phyloP scores from a whole-genome alignment of 2,329 filamentous ascomycete species.

The Fusarium heterosporum region DNA sequence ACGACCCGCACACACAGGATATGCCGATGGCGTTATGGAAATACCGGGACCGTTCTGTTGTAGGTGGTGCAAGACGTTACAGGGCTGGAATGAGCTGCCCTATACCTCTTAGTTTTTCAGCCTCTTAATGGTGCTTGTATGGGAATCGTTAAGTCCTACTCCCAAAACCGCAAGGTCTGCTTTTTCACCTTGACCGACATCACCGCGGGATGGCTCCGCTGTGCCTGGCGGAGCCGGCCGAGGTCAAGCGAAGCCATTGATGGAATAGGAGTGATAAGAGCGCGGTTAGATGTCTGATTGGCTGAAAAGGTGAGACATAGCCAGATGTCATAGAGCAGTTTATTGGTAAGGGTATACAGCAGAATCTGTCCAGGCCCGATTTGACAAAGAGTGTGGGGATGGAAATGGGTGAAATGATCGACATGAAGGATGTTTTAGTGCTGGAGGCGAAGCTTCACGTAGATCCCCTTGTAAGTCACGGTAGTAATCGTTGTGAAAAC shows the following conservation, averaged over 20 bases:
- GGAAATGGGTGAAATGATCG: constrained; percentile 19
- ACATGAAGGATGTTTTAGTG: constrained; percentile 28
- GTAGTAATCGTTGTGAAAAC: constrained; percentile 24
- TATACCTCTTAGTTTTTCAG: constrained; percentile 19
- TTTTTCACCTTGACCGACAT: constrained; percentile 9
- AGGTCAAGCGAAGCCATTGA: constrained; percentile 4
- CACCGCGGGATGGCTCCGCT: constrained; percentile 22
- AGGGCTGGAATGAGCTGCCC: constrained; percentile 17
- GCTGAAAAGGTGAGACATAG: constrained; percentile 6
- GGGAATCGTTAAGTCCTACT: not conserved
- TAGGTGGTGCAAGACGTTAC: constrained; percentile 21
- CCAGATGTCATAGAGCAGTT: constrained; percentile 17
- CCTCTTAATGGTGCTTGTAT: constrained; percentile 4
- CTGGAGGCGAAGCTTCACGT: constrained; percentile 8
- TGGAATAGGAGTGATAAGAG: constrained; percentile 6
- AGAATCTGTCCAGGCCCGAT: constrained; percentile 11
- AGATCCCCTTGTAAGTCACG: constrained; percentile 8
- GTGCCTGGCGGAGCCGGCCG: constrained; percentile 44
- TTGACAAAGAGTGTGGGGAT: constrained; percentile 26
- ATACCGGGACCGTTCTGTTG: constrained; percentile 1
- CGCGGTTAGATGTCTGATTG: constrained; percentile 31
- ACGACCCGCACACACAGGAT: constrained; percentile 18
- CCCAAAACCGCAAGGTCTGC: constrained; percentile 14
- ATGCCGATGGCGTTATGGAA: constrained; percentile 2
- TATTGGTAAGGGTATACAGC: not conserved